These are phyloP conservation scores for Blastobotrys parvus DNA, from an alignment of 805 yeast species.

Conservation along the genomic window DNA sequence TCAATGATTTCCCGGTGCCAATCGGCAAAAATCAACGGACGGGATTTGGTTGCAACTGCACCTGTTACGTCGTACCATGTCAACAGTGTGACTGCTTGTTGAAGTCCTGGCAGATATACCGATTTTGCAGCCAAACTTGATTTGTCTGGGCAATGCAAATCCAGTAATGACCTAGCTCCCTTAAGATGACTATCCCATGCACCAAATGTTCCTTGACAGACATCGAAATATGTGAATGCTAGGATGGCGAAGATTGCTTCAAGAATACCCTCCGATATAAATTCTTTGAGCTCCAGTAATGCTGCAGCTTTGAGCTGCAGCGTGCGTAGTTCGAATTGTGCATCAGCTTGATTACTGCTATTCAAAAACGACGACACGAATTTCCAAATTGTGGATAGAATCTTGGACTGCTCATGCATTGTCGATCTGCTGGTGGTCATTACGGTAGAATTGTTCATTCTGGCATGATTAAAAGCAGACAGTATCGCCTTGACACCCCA, in stretches of 20 bases:
- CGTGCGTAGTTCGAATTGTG: slow-evolving; percentile 5
- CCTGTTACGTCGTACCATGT: slow-evolving; percentile 16
- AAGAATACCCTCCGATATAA: slow-evolving; percentile 11
- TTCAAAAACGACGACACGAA: slow-evolving; percentile 13
- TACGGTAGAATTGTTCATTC: not conserved
- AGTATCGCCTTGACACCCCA: slow-evolving; percentile 17
- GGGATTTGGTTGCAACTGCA: slow-evolving; percentile 8
- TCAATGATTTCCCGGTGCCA: slow-evolving; percentile 17
- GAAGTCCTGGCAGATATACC: slow-evolving; percentile 13
- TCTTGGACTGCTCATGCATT: slow-evolving; percentile 7
- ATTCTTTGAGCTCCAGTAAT: slow-evolving; percentile 13
- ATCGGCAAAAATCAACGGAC: slow-evolving; percentile 14
- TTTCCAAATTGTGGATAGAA: slow-evolving; percentile 13
- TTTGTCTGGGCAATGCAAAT: slow-evolving; percentile 11
- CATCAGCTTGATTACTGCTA: slow-evolving; percentile 2
- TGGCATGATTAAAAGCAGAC: slow-evolving; percentile 13
- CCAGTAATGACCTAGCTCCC: slow-evolving; percentile 14
- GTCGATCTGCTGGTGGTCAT: not conserved
- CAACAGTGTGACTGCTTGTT: slow-evolving; percentile 14
- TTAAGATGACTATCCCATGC: slow-evolving; percentile 13
- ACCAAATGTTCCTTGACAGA: slow-evolving; percentile 15
- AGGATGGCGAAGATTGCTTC: slow-evolving; percentile 16
- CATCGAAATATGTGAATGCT: slow-evolving; percentile 16
- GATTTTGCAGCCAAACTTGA: slow-evolving; percentile 5
- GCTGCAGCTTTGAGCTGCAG: slow-evolving; percentile 13